Conservation (phyloP, 352 stramenopile species). For the Saprolegnia diclina region DNA sequence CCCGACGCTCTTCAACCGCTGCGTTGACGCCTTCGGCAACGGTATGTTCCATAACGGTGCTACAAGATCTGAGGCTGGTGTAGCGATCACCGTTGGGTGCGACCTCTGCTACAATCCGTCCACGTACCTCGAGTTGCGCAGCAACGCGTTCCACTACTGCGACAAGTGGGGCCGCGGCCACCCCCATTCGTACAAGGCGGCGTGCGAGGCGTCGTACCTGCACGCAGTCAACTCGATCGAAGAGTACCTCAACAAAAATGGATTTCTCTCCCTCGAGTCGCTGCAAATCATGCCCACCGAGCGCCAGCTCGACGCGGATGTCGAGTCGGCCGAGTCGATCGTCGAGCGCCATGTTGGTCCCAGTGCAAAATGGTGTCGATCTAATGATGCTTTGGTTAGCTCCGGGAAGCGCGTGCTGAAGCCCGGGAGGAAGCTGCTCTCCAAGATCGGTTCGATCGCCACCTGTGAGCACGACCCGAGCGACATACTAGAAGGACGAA, state of each 20-base stretch:
- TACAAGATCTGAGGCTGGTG: background rate
- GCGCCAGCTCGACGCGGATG: background rate
- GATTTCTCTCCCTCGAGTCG: background rate
- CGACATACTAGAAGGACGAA: no score
- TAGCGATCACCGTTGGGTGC: conserved; percentile 6
- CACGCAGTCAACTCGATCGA: background rate
- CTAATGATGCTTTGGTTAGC: background rate
- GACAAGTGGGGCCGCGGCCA: conserved; percentile 21
- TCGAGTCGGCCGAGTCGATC: conserved; percentile 23
- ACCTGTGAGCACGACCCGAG: background rate
- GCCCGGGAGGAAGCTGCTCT: background rate
- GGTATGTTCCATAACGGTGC: background rate
- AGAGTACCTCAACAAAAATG: background rate
- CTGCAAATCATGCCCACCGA: background rate
- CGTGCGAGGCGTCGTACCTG: conserved; percentile 9
- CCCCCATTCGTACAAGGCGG: background rate
- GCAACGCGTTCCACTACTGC: conserved; percentile 13
- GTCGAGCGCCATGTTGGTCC: conserved; percentile 19
- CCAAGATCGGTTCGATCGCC: conserved; percentile 2
- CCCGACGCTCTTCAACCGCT: conserved; percentile 13
- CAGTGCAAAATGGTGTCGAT: background rate
- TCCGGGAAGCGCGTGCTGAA: conserved; percentile 7
- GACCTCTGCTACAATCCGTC: background rate
- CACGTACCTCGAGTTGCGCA: background rate
- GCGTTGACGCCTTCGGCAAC: background rate